Evolutionary conservation across 163 green algal species (phyloP), one percentile per base, ranked within the genome.

Genomic region (Chlorella variabilis): DNA sequence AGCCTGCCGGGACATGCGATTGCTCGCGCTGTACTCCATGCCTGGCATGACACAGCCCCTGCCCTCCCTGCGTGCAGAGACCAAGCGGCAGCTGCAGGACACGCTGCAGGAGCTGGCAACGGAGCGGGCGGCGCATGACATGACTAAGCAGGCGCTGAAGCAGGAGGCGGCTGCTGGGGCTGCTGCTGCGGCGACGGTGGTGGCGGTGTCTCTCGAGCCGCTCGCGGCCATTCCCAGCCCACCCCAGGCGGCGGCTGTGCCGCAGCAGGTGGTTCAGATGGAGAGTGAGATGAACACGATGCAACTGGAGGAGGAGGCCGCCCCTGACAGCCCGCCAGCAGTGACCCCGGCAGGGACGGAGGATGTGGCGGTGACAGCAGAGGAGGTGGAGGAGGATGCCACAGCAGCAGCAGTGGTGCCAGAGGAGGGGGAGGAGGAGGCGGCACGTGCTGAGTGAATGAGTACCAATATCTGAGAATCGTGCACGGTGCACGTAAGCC

Each of bases 211-310:
- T n/a, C n/a, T n/a, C n/a, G n/a, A n/a, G 74, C 29, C 29, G 23
- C 74, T 8, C 29, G 42, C 42, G 42, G 39, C 29, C n/a, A 42
- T 3, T 25, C 29, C 34, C 21, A 29, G 29, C 45, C 45, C 45
- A 34, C 41, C n/a, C 1, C 33, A 77, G 49, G 48, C 48, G 21
- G 34, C 51, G 9, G 71, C 17, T 9, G 34, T 39, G 51, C 31
- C 18, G 23, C n/a, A 62, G 42, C n/a, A 65, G 45, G 70, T 62
- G 51, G 4, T 42, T 17, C 20, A 48, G 18, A 11, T 82, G 45
- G 36, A 82, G 58, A 62, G 25, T 38, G 66, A 54, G 33, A 9
- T 78, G 29, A 34, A 31, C 25, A 34, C n/a, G 27, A n/a, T 84
- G 39, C 78, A 77, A 58, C 45, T 54, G 51, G 75, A 36, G 27